These are phyloP conservation scores for Hypomyces rosellus DNA, from an alignment of 2,329 filamentous ascomycete genomes.

Conservation along the genomic window DNA sequence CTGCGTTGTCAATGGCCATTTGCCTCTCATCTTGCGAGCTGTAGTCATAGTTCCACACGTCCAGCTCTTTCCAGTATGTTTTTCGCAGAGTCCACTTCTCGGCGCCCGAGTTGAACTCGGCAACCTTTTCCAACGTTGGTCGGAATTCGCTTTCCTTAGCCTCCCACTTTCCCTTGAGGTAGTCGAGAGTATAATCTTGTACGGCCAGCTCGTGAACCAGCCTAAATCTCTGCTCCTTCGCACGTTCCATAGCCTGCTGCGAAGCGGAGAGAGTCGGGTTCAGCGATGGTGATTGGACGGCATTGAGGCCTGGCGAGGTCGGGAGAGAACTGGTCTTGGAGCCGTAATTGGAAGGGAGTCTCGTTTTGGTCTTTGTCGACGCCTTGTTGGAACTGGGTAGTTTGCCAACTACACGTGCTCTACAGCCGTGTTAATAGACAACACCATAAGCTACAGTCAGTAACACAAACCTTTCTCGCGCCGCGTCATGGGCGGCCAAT, in stretches of 20 bases:
- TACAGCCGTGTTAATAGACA: slow-evolving; percentile 15
- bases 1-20: slow-evolving; percentile 54
- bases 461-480: slow-evolving; percentile 29
- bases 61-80: slow-evolving; percentile 56
- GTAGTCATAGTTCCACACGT: slow-evolving; percentile 58
- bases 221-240: slow-evolving; percentile 46
- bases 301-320: slow-evolving; percentile 50
- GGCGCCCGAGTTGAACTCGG: slow-evolving; percentile 40
- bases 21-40: slow-evolving; percentile 48
- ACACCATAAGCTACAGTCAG: slow-evolving; percentile 10
- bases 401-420: slow-evolving; percentile 30
- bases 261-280: slow-evolving; percentile 45
- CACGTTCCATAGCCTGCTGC: slow-evolving; percentile 45
- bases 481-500: slow-evolving; percentile 29
- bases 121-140: slow-evolving; percentile 51
- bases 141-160: slow-evolving; percentile 49
- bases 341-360: slow-evolving; percentile 34
- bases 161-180: slow-evolving; percentile 44
- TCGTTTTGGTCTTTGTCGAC: slow-evolving; percentile 35
- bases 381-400: slow-evolving; percentile 27
- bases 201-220: slow-evolving; percentile 58
- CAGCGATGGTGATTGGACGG: slow-evolving; percentile 47
- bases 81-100: slow-evolving; percentile 52
- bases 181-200: slow-evolving; percentile 42
- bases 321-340: slow-evolving; percentile 38